Evolutionary conservation across 2,329 filamentous ascomycete species (phyloP), one percentile per base, ranked within the genome.

Genomic region (Aspergillus bombycis): DNA sequence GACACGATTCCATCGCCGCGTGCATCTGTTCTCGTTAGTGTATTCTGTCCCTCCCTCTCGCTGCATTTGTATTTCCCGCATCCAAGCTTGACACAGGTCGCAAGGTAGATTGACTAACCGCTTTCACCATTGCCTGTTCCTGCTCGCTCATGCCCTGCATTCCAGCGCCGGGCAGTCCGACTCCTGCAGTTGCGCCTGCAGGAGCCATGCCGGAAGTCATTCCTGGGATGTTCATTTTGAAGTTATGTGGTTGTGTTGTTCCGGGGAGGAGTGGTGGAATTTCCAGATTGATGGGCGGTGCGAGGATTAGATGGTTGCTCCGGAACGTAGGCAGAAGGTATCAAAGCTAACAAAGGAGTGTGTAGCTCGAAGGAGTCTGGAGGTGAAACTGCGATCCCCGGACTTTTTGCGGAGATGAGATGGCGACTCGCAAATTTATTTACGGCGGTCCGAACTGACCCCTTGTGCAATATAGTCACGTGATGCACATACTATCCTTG

Each of bases 1-100:
- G 88, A 77, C 95, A 99, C 38, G 92, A 96, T 79, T 98, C 94
- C 92, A 97, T 97, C 50, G 88, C 88, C 28, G 84, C 80, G 84
- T 93, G 88, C 82, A 97, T 90, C 91, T 95, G 12, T 63, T 59
- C 28, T 16, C 7, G 30, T 50, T 21, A 66, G 62, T 32, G 8
- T 53, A 26, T 41, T 41, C 16, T 19, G 38, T 41, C 16, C 16
- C 19, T 41, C 7, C 36, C 16, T 41, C 38, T n/a, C 19, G 38
- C 38, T 6, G 12, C 34, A 11, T 36, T 36, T 9, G 16, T 38
- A 3, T 19, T 36, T 14, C 14, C 34, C 34, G 34, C 38, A 16
- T n/a, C 38, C 38, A 41, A 7, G 38, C 16, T 9, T 8, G 38
- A 41, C 38, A 8, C 19, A 16, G 8, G 8, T 16, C n/a, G 16